Conservation (phyloP, 116 monocot species). For the Posidonia oceanica region DNA sequence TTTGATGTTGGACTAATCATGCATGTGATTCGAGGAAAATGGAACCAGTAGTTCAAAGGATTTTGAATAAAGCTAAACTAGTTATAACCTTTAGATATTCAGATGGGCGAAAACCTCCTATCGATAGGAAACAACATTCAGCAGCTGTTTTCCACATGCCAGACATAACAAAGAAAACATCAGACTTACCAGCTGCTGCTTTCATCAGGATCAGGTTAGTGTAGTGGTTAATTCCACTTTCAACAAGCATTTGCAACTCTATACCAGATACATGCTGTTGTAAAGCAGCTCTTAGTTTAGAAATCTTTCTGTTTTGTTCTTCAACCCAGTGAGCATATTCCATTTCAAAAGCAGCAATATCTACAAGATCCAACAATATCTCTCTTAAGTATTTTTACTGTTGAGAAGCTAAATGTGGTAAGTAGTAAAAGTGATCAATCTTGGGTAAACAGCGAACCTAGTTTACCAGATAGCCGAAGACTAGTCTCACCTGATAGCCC, state of each 20-base stretch:
- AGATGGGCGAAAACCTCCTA: constrained; percentile 90
- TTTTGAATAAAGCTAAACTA: neutral
- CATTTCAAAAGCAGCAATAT: constrained; percentile 67
- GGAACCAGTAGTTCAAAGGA: neutral
- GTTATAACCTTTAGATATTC: constrained; percentile 70
- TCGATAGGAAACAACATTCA: constrained; percentile 82
- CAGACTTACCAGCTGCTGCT: constrained; percentile 50
- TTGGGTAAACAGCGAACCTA: neutral
- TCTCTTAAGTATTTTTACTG: neutral
- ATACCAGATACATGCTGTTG: constrained; percentile 61
- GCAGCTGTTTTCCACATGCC: constrained; percentile 79
- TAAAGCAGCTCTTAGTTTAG: constrained; percentile 48
- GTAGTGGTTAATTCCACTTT: constrained; percentile 58
- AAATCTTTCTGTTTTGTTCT: constrained; percentile 52
- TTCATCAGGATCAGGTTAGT: constrained; percentile 63
- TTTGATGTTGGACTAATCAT: no score
- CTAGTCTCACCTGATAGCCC: constrained; percentile 41
- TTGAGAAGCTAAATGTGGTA: neutral
- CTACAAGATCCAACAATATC: constrained; percentile 6
- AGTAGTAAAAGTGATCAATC: neutral
- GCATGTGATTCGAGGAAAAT: no score
- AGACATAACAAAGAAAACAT: constrained; percentile 93
- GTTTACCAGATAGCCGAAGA: constrained; percentile 40
- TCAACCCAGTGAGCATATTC: constrained; percentile 87
- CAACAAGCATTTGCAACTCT: constrained; percentile 73